Evolutionary conservation across 306 rosid genomes (phyloP), one percentile per base, ranked within the genome.

Genomic region (Adenanthera pavonina): DNA sequence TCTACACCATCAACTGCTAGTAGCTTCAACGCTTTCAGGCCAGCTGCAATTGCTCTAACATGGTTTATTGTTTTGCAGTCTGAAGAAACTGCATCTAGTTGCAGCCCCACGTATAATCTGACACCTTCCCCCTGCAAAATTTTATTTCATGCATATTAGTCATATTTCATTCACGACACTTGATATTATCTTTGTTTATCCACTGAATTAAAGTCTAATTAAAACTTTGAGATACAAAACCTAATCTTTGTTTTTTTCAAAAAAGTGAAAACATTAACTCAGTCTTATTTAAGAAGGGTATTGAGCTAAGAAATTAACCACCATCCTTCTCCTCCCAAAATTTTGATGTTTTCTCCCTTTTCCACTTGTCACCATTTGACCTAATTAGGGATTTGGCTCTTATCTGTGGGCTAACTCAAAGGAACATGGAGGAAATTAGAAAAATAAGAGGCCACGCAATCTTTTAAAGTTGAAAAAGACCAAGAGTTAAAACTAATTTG

Each of bases 21-120:
- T 36, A 65, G 47, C 30, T 65, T 65, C 47, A 65, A 38, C 0
- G 70, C 70, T 65, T 65, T 65, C 46, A 65, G 16, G 44, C 70
- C 70, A 65, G 70, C 70, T 36, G 70, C 70, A 36, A 65, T 65
- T 38, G 70, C 70, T 65, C 47, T 36, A 16, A 47, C 70, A 65
- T 65, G 40, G 25, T 34, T 65, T 36, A 36, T 65, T 36, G 70
- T 36, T 13, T 65, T 65, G 70, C 70, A 35, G 70, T 65, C 70
- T 35, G 47, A 16, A 65, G 70, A 65, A 65, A 65, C 70, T 14
- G 70, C 70, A 65, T 65, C 70, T 16, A 65, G 25, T 15, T 47
- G 47, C 47, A 64, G 70, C 47, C 70, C 70, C 25, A 65, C 70
- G 15, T 35, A 65, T 16, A 65, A 65, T 16, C 70, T 65, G 10